Evolutionary conservation across 1,284 basidiomycete genomes (phyloP).

Genomic region (Testicularia cyperi): DNA sequence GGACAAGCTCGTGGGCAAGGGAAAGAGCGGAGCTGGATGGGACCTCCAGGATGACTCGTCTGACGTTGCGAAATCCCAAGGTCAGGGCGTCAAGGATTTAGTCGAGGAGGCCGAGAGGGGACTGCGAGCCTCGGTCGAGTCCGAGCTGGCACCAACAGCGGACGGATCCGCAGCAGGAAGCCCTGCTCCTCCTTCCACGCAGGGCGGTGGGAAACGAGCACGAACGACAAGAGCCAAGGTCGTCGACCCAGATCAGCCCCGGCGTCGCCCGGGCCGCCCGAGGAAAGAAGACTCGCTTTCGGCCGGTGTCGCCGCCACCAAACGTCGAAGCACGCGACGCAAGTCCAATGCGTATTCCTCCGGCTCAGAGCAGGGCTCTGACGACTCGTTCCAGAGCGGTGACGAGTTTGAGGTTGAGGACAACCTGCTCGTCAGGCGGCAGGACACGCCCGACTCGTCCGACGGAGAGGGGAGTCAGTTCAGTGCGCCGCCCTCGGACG

Average conservation of each 20-base stretch:
- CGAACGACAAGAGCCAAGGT: slow-evolving; percentile 7
- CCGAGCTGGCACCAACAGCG: too few species aligned
- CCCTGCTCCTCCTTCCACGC: too few species aligned
- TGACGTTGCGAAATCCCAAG: slow-evolving; percentile 20
- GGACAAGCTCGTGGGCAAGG: slow-evolving; percentile 25
- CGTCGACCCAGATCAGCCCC: slow-evolving; percentile 14
- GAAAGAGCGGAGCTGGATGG: slow-evolving; percentile 28
- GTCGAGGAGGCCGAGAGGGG: slow-evolving; percentile 7
- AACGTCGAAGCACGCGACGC: slow-evolving; percentile 13
- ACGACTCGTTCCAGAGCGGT: slow-evolving; percentile 35
- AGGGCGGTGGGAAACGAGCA: too few species aligned
- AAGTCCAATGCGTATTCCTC: slow-evolving; percentile 17
- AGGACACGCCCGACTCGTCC: slow-evolving; percentile 30
- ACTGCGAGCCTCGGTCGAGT: not conserved
- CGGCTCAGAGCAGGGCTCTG: slow-evolving; percentile 31
- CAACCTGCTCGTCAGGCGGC: slow-evolving; percentile 31
- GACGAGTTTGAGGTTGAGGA: slow-evolving; percentile 35
- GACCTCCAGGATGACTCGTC: slow-evolving; percentile 36
- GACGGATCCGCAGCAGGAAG: too few species aligned
- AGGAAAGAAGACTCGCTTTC: slow-evolving; percentile 30
- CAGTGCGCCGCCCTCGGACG: slow-evolving; percentile 7
- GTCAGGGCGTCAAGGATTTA: slow-evolving; percentile 39
- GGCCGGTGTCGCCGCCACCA: slow-evolving; percentile 16
- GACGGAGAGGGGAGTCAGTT: slow-evolving; percentile 31
- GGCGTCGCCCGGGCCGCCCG: slow-evolving; percentile 24